phyloP scores from a whole-genome alignment of 768 basidiomycete genomes.

The Dacryopinax spathularia region DNA sequence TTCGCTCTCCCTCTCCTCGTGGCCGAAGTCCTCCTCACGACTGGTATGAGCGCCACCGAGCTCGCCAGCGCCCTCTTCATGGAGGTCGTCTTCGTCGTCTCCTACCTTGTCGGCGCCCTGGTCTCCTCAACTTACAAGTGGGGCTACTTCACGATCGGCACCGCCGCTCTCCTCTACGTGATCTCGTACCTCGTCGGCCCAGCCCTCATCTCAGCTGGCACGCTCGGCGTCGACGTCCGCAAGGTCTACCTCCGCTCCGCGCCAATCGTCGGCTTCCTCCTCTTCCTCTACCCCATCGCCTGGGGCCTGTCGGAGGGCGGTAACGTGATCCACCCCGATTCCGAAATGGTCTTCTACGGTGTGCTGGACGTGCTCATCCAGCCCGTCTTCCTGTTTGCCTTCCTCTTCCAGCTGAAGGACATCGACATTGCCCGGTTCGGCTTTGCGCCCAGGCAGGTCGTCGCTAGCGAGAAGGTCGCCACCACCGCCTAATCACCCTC shows the following conservation, averaged over 20 bases:
- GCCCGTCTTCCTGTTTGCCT: conserved; percentile 25
- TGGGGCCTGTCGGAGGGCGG: conserved; percentile 43
- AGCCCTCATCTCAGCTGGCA: conserved; percentile 18
- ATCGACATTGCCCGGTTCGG: too few relatives aligned
- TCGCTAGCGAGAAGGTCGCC: too few relatives aligned
- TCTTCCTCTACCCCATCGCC: conserved; percentile 41
- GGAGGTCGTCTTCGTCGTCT: conserved; percentile 35
- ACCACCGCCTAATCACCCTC: too few relatives aligned
- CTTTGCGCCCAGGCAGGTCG: too few relatives aligned
- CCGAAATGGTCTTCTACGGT: conserved; percentile 47
- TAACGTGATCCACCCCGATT: conserved; percentile 35
- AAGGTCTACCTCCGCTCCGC: conserved; percentile 27
- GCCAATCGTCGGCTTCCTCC: conserved; percentile 37
- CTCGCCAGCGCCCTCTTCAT: conserved; percentile 36
- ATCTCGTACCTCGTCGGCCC: conserved; percentile 28
- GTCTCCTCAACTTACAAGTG: conserved; percentile 39
- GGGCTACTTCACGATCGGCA: conserved; percentile 37
- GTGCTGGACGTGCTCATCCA: conserved; percentile 40
- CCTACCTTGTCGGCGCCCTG: conserved; percentile 41
- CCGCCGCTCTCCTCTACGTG: conserved; percentile 36
- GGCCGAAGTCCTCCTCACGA: conserved; percentile 34
- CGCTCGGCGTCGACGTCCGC: conserved; percentile 20
- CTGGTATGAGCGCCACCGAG: conserved; percentile 35
- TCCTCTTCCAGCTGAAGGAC: conserved; percentile 17
- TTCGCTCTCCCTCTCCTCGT: conserved; percentile 42